Evolutionary conservation across 306 rosid genomes (phyloP).

Genomic region (Glycine soja): DNA sequence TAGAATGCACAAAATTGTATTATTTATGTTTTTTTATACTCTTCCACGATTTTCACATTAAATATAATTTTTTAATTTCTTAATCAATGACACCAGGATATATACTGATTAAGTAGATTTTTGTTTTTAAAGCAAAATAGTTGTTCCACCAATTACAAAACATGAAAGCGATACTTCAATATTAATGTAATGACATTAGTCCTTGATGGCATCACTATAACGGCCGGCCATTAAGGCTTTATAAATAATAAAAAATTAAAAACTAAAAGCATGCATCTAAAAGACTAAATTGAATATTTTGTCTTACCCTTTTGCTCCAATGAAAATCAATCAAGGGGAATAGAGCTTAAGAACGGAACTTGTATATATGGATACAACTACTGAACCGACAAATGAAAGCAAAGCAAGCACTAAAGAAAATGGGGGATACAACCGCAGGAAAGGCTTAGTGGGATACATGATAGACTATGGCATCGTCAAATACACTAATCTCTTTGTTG

Average conservation of each 20-base stretch:
- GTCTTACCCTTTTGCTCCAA: neutral
- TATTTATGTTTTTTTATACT: no score
- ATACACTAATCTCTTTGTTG: slow-evolving; percentile 32
- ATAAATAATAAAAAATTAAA: neutral
- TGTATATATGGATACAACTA: neutral
- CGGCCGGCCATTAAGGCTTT: no score
- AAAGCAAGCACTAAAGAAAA: slow-evolving; percentile 21
- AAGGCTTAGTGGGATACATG: slow-evolving; percentile 40
- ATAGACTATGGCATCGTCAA: slow-evolving; percentile 15
- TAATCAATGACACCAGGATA: no score
- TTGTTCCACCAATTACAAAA: neutral
- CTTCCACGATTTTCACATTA: no score
- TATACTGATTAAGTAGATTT: no score
- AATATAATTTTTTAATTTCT: no score
- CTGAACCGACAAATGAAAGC: slow-evolving; percentile 7
- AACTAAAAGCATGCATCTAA: neutral
- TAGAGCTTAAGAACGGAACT: neutral
- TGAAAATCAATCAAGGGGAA: neutral
- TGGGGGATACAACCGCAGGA: neutral
- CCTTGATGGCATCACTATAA: neutral
- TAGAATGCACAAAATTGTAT: no score
- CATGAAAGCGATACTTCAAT: neutral
- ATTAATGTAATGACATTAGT: neutral
- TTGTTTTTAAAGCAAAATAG: neutral
- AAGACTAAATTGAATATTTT: neutral